Percentiles rank a stretch among this genome's conserved stretches.
These are phyloP conservation scores for Scutellaria minor DNA, from an alignment of 257 asterid genomes.

Conservation along the genomic window DNA sequence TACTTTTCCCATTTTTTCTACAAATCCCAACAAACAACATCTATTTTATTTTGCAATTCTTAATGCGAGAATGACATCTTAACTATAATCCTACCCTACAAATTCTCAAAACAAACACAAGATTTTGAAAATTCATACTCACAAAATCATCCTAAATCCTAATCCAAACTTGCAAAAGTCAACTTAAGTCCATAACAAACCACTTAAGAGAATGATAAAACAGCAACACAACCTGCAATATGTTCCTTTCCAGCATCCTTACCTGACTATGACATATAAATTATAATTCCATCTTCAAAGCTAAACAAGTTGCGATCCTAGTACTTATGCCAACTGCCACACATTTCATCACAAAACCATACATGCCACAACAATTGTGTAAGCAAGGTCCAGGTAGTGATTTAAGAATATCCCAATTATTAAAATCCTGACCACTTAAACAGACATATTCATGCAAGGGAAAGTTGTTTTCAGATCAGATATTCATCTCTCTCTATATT, in stretches of 20 bases:
- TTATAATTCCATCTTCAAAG: slow-evolving; percentile 2
- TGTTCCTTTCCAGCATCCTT: background rate
- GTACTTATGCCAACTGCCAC: slow-evolving; percentile 23
- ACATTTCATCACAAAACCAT: slow-evolving; percentile 11
- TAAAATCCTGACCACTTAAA: background rate
- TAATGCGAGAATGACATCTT: too few species aligned
- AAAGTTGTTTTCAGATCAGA: slow-evolving; percentile 26
- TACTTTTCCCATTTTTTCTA: too few species aligned
- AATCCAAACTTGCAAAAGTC: too few species aligned
- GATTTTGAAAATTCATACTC: too few species aligned
- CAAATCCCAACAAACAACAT: too few species aligned
- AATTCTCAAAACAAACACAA: too few species aligned
- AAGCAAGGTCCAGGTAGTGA: slow-evolving; percentile 2
- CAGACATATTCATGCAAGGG: slow-evolving; percentile 12
- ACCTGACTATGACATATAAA: slow-evolving; percentile 10
- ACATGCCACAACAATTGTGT: slow-evolving; percentile 22
- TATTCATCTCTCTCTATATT: background rate
- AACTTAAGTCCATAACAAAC: too few species aligned
- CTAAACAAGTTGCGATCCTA: background rate
- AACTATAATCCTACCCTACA: too few species aligned
- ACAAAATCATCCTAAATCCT: too few species aligned
- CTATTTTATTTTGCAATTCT: too few species aligned
- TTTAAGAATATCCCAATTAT: background rate
- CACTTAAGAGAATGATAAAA: background rate
- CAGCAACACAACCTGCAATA: background rate